These are phyloP conservation scores for Vigna radiata DNA, from an alignment of 306 rosid genomes.

Conservation along the genomic window DNA sequence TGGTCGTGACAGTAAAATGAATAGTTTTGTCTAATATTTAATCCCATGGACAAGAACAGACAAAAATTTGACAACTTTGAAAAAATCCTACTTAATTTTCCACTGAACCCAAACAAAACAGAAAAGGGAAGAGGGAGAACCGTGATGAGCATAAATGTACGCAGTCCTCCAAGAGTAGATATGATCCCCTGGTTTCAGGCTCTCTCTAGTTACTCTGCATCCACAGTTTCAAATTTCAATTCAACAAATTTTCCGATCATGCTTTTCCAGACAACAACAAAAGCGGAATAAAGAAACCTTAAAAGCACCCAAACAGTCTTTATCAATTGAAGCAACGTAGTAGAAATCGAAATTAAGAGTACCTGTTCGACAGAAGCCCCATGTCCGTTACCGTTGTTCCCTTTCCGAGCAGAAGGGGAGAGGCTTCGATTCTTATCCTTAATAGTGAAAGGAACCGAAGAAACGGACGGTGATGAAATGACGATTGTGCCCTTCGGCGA, in stretches of 20 bases:
- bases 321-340: neutral
- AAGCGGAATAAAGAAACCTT: neutral
- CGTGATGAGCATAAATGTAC: conserved; percentile 94
- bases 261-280: neutral
- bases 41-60: neutral
- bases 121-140: conserved; percentile 44
- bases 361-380: conserved; percentile 90
- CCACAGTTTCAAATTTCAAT: conserved; percentile 3
- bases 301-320: conserved; percentile 17
- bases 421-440: neutral
- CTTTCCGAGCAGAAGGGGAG: neutral
- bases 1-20: neutral
- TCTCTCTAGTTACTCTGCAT: conserved; percentile 61
- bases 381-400: conserved; percentile 35
- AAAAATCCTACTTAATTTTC: neutral
- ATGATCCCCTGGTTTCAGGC: conserved; percentile 89
- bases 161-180: conserved; percentile 91
- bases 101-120: neutral
- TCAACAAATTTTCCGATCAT: neutral
- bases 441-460: neutral
- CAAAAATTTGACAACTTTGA: neutral
- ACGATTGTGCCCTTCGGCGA: conserved; percentile 11
- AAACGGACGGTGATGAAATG: neutral
- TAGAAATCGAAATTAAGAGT: conserved; percentile 7
- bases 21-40: conserved; percentile 2